Evolutionary conservation across 2,329 filamentous ascomycete species (phyloP).

Genomic region (Ophiostoma perfectum): DNA sequence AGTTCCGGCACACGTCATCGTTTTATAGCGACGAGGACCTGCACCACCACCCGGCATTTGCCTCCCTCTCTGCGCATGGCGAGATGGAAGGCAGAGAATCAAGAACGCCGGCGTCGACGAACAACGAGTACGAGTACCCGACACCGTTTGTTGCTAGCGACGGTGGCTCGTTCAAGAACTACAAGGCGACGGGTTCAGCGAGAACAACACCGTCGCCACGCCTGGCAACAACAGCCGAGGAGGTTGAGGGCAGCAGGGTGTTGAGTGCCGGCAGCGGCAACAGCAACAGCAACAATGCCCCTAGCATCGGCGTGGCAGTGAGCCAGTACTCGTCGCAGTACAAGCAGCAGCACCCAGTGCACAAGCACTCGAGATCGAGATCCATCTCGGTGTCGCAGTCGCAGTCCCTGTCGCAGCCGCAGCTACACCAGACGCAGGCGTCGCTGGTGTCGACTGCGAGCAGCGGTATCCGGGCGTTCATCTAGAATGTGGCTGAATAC

Average conservation of each 20-base stretch:
- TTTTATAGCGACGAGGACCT: conserved; percentile 18
- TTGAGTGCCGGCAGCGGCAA: not conserved
- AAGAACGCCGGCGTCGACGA: conserved; percentile 1
- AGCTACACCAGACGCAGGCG: conserved; percentile 21
- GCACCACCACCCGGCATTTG: not conserved
- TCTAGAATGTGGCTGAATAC: conserved; percentile 9
- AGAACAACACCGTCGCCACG: not conserved
- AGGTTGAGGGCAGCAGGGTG: not conserved
- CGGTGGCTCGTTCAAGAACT: not conserved
- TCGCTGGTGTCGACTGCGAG: conserved; percentile 22
- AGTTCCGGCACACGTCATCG: conserved; percentile 18
- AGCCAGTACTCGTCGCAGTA: conserved; percentile 19
- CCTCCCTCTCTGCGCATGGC: not conserved
- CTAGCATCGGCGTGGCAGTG: conserved; percentile 23
- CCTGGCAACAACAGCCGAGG: not conserved
- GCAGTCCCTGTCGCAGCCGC: conserved; percentile 16
- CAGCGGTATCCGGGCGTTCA: conserved; percentile 23
- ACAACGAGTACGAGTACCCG: conserved; percentile 22
- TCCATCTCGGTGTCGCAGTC: not conserved
- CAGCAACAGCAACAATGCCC: not conserved
- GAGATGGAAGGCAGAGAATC: not conserved
- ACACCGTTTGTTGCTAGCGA: conserved; percentile 15
- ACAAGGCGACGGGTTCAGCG: not conserved
- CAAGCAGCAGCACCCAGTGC: not conserved
- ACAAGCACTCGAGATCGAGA: not conserved